Evolutionary conservation across 2,329 filamentous ascomycete species (phyloP), one percentile per base, ranked within the genome.

Genomic region (Fusarium denticulatum): DNA sequence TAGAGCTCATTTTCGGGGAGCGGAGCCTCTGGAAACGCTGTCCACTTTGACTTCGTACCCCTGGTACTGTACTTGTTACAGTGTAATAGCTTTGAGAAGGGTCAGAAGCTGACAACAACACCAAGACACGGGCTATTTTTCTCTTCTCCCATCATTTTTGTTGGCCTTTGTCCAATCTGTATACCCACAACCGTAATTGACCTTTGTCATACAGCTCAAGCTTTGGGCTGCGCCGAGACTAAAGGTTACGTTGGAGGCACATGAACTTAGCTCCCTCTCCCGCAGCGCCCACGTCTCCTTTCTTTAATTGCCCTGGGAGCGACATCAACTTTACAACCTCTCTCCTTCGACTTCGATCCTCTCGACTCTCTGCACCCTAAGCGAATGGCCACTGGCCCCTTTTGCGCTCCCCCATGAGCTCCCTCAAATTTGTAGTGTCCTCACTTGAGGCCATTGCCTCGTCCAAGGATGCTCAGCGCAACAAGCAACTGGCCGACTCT

Each of bases 401-500:
- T 76, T 73, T 77, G 78, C 80, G 85, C 79, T 88, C 90, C 80
- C 92, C 90, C 77, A 93, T 97, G 86, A 97, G 93, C 88, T 98
- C 96, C 76, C 92, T 97, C 79, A 95, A 98, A 79, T 99, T 99
- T 82, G 94, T 99, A 79, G 92, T 97, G 79, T 95, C 94, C 79
- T 96, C 96, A 43, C 86, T 99, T 80, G 96, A 98, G 86, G 92
- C 92, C 81, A 98, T 99, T 80, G 94, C 93, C 68, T 89, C 92
- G 63, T 97, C 95, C 52, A 97, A 96, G 84, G 96, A 99, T 85
- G 95, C 95, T 59, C 90, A 93, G 81, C 94, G 92, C 84, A 95
- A 92, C 82, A 96, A 95, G 82, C 91, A 94, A 79, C 88, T 99
- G 45, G 91, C 90, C 71, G 95, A 97, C 69, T 88, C 94, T 42